phyloP scores from a whole-genome alignment of 768 basidiomycete genomes.

The Baorangia bicolor region DNA sequence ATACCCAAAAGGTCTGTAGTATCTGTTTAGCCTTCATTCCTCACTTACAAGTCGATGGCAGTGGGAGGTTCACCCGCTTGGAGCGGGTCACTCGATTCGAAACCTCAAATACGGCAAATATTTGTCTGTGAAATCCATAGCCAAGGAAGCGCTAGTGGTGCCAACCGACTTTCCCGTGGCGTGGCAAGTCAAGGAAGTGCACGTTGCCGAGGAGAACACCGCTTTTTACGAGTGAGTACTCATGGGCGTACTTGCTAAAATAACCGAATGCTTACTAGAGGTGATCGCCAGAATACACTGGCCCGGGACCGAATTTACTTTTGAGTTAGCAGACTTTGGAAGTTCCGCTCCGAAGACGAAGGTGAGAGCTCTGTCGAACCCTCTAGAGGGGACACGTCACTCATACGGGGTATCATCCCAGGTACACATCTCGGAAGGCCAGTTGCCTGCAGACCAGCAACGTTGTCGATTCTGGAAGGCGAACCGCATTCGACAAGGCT shows the following conservation, averaged over 20 bases:
- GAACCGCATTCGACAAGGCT: slow-evolving; percentile 27
- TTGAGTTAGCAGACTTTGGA: slow-evolving; percentile 27
- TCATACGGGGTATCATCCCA: slow-evolving; percentile 1
- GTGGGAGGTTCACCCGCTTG: slow-evolving; percentile 32
- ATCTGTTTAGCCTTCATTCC: not conserved
- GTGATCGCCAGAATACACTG: slow-evolving; percentile 24
- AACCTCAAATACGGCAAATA: slow-evolving; percentile 34
- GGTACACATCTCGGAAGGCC: slow-evolving; percentile 27
- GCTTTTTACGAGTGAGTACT: slow-evolving; percentile 28
- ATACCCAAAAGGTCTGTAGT: slow-evolving; percentile 27
- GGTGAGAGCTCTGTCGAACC: slow-evolving; percentile 8
- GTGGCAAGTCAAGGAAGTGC: slow-evolving; percentile 28
- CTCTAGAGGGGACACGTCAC: not conserved
- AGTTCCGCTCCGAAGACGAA: slow-evolving; percentile 30
- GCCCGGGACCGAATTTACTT: slow-evolving; percentile 29
- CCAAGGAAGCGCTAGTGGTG: slow-evolving; percentile 24
- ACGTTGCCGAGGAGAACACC: slow-evolving; percentile 25
- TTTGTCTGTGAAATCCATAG: slow-evolving; percentile 24
- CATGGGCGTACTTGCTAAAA: not conserved
- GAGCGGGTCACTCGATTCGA: slow-evolving; percentile 31
- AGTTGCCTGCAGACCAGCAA: slow-evolving; percentile 21
- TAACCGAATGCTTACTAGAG: not conserved
- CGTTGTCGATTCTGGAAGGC: slow-evolving; percentile 33
- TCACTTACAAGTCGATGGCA: slow-evolving; percentile 3
- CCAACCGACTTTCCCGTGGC: slow-evolving; percentile 30